Evolutionary conservation across 2,329 filamentous ascomycete genomes (phyloP), one percentile per base, ranked within the genome.

Genomic region (Talaromyces rugulosus): DNA sequence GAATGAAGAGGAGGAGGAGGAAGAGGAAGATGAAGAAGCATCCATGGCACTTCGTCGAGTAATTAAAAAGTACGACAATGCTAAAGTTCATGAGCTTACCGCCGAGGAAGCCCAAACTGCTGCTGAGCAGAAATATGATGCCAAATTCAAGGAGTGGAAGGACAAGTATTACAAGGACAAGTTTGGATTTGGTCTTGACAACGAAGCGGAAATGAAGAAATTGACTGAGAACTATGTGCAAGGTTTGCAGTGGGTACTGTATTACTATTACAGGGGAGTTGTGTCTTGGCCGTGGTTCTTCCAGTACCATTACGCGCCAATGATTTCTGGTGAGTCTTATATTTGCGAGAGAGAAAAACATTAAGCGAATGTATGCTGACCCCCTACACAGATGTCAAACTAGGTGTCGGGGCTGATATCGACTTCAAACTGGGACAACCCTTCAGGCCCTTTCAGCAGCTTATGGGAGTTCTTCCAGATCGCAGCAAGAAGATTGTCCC

Each of bases 201-300:
- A 91, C 69, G 89, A 94, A 66, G 87, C 87, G 47, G 92, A 96
- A 75, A 83, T 98, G 72, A 88, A 82, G 59, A 88, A 89, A 66
- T 82, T 99, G 64, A 89, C 91, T 30, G 92, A 98, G 77, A 99
- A 98, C 77, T 99, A 99, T 70, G 92, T 99, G 6, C 91, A 99
- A 77, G 95, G 95, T 64, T 80, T 99, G 64, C 95, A 99, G 75
- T 99, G 95, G 96, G 95, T 99, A 51, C 81, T 99, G 56, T 97
- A 89, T 77, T 99, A 99, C 80, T 99, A 99, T 78, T 99, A 99
- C 78, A 89, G 89, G 59, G 95, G 95, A 65, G 95, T 99, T 63
- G 95, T 92, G 16, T 98, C 94, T 12, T 99, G 95, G 95, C 92
- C 95, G 14, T 99, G 95, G 95, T 99, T 91, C 78, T 99, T 97